These are phyloP conservation scores for Primulina huaijiensis DNA, from an alignment of 257 asterid genomes.

Conservation along the genomic window DNA sequence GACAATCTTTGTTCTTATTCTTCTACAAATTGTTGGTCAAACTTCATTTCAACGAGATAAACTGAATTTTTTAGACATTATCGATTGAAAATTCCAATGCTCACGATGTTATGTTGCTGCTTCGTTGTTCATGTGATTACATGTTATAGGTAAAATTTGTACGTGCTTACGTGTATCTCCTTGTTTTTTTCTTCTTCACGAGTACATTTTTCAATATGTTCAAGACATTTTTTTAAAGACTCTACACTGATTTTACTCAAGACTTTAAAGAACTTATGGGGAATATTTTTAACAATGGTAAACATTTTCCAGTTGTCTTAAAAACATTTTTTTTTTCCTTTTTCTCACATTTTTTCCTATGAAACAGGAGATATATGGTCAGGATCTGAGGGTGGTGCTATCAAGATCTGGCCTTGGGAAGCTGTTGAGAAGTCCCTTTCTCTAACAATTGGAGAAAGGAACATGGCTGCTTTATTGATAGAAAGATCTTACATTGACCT, in stretches of 20 bases:
- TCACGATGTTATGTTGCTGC: slow-evolving; percentile 9
- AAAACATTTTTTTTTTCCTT: neutral
- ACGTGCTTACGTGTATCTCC: neutral
- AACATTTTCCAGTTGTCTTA: neutral
- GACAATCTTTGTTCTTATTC: too few species aligned
- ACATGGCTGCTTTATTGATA: slow-evolving; percentile 73
- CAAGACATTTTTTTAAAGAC: slow-evolving; percentile 1
- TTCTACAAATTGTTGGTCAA: neutral
- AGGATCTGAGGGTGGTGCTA: slow-evolving; percentile 87
- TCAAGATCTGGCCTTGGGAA: slow-evolving; percentile 97
- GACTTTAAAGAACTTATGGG: slow-evolving; percentile 11
- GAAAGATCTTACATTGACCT: slow-evolving; percentile 89
- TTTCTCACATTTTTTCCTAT: slow-evolving; percentile 27
- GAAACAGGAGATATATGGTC: slow-evolving; percentile 91
- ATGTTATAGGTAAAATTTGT: slow-evolving; percentile 6
- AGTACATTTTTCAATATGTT: slow-evolving; percentile 12
- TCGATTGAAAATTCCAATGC: neutral
- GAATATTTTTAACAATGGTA: neutral
- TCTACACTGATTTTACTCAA: slow-evolving; percentile 2
- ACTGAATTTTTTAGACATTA: neutral
- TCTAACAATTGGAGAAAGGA: slow-evolving; percentile 64
- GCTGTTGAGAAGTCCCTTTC: slow-evolving; percentile 78
- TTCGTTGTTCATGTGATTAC: slow-evolving; percentile 9
- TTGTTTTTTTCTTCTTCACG: slow-evolving; percentile 10
- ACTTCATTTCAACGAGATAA: slow-evolving; percentile 5